phyloP scores from a whole-genome alignment of 352 stramenopile species.

The Pythium pyrilobum region DNA sequence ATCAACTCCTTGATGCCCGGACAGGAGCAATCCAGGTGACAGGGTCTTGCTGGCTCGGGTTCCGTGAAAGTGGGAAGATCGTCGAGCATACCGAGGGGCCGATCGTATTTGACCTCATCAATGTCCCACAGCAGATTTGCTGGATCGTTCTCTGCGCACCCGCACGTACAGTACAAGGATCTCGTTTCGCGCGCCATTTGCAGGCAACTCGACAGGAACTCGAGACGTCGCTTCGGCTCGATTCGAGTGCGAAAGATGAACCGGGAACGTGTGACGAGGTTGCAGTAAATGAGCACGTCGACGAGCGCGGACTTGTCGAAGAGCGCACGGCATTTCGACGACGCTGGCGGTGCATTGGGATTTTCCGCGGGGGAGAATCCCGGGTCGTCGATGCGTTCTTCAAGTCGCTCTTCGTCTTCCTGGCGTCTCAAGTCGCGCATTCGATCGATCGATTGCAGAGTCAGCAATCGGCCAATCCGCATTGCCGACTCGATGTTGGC shows the following conservation, averaged over 20 bases:
- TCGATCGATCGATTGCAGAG: slow-evolving; percentile 63
- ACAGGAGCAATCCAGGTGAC: slow-evolving; percentile 41
- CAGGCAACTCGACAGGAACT: slow-evolving; percentile 56
- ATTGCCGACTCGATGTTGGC: slow-evolving; percentile 83
- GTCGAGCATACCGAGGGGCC: slow-evolving; percentile 49
- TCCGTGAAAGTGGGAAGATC: slow-evolving; percentile 50
- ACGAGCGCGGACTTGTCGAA: slow-evolving; percentile 57
- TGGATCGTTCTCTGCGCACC: slow-evolving; percentile 67
- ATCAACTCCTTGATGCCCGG: slow-evolving; percentile 70
- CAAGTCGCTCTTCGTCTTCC: slow-evolving; percentile 28
- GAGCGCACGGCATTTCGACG: background rate
- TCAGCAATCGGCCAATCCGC: slow-evolving; percentile 59
- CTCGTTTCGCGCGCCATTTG: slow-evolving; percentile 62
- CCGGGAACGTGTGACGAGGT: slow-evolving; percentile 68
- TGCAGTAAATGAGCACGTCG: slow-evolving; percentile 71
- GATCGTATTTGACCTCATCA: slow-evolving; percentile 63
- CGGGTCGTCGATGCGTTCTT: background rate
- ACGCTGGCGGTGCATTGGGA: background rate
- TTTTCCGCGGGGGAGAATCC: slow-evolving; percentile 1
- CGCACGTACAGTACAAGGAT: slow-evolving; percentile 62
- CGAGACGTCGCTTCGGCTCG: slow-evolving; percentile 56
- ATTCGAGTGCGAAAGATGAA: slow-evolving; percentile 78
- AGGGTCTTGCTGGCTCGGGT: slow-evolving; percentile 15
- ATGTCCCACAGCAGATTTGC: slow-evolving; percentile 61
- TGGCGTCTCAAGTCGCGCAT: slow-evolving; percentile 48